These are phyloP conservation scores for Boechera stricta DNA, from an alignment of 345 rosid species.

Conservation along the genomic window DNA sequence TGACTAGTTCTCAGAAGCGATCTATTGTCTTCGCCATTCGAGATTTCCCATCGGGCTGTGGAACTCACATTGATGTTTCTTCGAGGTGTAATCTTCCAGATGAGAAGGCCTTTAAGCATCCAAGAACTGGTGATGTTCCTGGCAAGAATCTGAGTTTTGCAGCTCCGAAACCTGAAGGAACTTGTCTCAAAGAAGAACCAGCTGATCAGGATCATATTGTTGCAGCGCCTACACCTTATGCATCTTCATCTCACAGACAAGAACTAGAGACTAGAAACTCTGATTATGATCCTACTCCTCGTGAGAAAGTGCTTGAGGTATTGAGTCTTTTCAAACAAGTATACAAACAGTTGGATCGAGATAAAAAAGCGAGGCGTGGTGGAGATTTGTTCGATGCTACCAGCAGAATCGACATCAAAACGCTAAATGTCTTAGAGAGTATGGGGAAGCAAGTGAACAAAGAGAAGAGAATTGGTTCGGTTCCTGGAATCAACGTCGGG, in stretches of 20 bases:
- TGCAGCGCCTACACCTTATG: not conserved
- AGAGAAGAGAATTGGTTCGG: constrained; percentile 59
- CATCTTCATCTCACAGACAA: not conserved
- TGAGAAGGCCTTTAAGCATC: not conserved
- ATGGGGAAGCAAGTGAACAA: constrained; percentile 53
- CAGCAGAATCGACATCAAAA: constrained; percentile 61
- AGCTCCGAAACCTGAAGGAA: not conserved
- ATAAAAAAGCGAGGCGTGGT: constrained; percentile 57
- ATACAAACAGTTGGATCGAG: constrained; percentile 60
- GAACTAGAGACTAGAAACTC: not conserved
- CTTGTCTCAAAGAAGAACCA: not conserved
- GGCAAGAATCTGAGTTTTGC: not conserved
- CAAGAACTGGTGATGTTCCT: not conserved
- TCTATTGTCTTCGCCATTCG: constrained; percentile 15
- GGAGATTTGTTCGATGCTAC: not conserved
- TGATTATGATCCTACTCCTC: not conserved
- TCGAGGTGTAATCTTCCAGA: not conserved
- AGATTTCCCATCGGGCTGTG: constrained; percentile 35
- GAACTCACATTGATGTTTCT: not conserved
- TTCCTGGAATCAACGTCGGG: constrained; percentile 84
- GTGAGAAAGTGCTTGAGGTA: constrained; percentile 63
- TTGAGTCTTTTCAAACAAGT: constrained; percentile 64
- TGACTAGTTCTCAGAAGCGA: constrained; percentile 5
- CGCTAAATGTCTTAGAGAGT: constrained; percentile 56
- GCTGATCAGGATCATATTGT: not conserved